These are phyloP conservation scores for Leishmania turanica DNA, from an alignment of 208 protist genomes.

Conservation along the genomic window DNA sequence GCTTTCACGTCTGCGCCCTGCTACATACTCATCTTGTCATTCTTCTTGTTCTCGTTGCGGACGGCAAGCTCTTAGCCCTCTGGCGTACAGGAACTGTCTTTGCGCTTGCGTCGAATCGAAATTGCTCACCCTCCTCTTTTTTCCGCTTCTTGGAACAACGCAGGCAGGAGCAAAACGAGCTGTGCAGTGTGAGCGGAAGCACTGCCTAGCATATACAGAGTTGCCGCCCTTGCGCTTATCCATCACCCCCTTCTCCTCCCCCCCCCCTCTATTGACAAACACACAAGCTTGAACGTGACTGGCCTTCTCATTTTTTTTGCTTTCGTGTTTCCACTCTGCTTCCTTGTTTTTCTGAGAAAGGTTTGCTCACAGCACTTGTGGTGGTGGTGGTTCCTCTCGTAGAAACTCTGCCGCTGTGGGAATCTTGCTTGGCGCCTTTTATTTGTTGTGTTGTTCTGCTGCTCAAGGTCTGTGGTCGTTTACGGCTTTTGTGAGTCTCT, in stretches of 20 bases:
- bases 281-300: background rate
- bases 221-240: background rate
- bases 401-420: background rate
- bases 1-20: background rate
- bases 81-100: background rate
- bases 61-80: background rate
- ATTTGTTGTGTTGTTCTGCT: background rate
- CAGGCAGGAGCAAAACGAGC: background rate
- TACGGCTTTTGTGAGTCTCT: background rate
- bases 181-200: background rate
- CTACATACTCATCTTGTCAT: background rate
- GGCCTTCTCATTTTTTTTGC: background rate
- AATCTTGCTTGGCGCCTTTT: background rate
- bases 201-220: background rate
- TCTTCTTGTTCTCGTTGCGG: background rate
- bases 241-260: background rate
- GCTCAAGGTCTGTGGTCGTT: background rate
- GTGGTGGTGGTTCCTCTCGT: background rate
- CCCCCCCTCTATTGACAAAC: background rate
- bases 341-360: background rate
- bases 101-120: background rate
- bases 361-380: background rate
- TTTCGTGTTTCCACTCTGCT: background rate
- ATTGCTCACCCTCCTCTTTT: background rate
- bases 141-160: background rate